Evolutionary conservation across 352 stramenopile species (phyloP), one percentile per base, ranked within the genome.

Genomic region (Globisporangium barbulae): DNA sequence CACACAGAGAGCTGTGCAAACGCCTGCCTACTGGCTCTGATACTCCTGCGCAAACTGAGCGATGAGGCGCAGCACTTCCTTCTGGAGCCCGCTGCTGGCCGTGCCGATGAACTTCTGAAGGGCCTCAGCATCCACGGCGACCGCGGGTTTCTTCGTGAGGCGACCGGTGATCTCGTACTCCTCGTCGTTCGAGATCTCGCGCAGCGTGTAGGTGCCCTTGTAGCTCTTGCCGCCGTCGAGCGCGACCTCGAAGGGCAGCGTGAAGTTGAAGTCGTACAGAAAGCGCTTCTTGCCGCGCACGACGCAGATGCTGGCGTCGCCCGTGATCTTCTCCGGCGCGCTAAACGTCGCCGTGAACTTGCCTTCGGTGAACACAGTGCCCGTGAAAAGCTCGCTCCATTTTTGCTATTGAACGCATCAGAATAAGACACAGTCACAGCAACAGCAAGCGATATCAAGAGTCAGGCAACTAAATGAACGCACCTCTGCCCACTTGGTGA

Each of bases 261-360:
- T 85, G 31, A 96, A 91, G 47, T 70, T 85, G 50, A 91, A 96
- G 66, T 97, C 90, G 61, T 93, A 96, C 59, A 97, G 63, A 72
- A 85, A 94, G 19, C 89, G 83, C 68, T 94, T 96, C 74, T 93
- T 94, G 64, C 90, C 90, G 44, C 90, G 85, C 53, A 94, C 83
- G 41, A 96, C 81, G 59, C 86, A 94, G 56, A 96, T 88, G 47
- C 87, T 95, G n/a, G 87, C 85, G 64, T 97, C 87, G 13, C 88
- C 88, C 13, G 75, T 80, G 39, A 95, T 67, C 59, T 94, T 88
- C 56, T 91, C 78, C 0, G 82, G 82, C 3, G 78, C 68, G n/a
- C 75, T 78, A n/a, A 93, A 60, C 33, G 73, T 87, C 31, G 68
- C 75, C 28, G 65, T 59, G 48, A 82, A 71, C 6, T 73, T 74